phyloP scores from a whole-genome alignment of 257 asterid species.

The Ocimum tenuiflorum region DNA sequence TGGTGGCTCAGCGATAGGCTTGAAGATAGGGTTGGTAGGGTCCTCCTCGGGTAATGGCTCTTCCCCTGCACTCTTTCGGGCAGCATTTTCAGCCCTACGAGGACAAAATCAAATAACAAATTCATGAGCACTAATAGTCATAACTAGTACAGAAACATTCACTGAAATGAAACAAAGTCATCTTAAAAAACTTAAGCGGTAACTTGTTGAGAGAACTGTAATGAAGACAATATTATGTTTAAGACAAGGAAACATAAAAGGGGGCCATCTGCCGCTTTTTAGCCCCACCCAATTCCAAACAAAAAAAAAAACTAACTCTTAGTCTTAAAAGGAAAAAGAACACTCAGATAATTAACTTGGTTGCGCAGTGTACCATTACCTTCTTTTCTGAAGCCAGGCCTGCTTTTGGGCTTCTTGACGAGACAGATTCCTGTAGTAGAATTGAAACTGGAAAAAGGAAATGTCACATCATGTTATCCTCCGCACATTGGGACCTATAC shows the following conservation, averaged over 20 bases:
- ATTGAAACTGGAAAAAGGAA: conserved; percentile 66
- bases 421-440: conserved; percentile 82
- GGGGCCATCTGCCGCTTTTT: no score
- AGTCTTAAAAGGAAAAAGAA: neutral
- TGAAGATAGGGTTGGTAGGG: conserved; percentile 76
- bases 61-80: conserved; percentile 84
- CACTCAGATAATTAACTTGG: neutral
- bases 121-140: neutral
- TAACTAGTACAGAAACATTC: neutral
- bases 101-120: neutral
- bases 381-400: conserved; percentile 94
- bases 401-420: conserved; percentile 98
- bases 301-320: neutral
- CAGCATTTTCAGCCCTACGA: conserved; percentile 65
- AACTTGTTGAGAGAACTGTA: neutral
- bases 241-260: no score
- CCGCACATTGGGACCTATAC: conserved; percentile 2
- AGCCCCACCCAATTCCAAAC: neutral
- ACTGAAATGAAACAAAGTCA: neutral
- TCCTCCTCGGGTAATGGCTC: conserved; percentile 97
- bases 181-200: neutral
- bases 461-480: neutral
- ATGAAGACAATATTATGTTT: no score
- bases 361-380: conserved; percentile 34
- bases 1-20: conserved; percentile 91